These are phyloP conservation scores for Hibiscus syriacus DNA, from an alignment of 345 rosid species.

Conservation along the genomic window DNA sequence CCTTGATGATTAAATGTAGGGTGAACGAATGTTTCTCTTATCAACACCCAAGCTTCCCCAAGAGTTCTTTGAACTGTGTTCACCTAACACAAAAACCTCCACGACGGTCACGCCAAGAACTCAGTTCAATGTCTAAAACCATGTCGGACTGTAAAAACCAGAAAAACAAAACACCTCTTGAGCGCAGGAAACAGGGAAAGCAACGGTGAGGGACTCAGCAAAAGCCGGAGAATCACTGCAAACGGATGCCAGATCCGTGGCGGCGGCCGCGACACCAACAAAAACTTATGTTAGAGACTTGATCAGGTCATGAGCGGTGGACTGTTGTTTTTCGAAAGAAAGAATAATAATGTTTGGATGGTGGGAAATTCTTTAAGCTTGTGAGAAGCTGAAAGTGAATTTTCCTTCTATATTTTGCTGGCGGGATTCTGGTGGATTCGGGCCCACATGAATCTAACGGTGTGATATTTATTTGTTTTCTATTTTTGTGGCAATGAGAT, in stretches of 20 bases:
- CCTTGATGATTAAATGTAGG: constrained; percentile 91
- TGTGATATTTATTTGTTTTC: no score
- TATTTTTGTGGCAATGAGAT: constrained; percentile 30
- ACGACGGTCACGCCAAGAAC: not conserved
- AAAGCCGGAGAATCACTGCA: constrained; percentile 48
- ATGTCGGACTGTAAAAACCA: not conserved
- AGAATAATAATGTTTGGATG: not conserved
- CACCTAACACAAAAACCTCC: constrained; percentile 37
- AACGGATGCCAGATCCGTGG: constrained; percentile 42
- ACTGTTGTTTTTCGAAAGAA: not conserved
- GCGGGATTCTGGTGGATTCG: constrained; percentile 25
- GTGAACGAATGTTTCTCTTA: constrained; percentile 80
- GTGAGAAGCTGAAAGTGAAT: not conserved
- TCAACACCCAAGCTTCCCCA: constrained; percentile 91
- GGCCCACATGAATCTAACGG: constrained; percentile 35
- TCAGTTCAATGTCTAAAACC: no score
- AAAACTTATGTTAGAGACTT: constrained; percentile 30
- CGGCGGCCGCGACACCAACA: constrained; percentile 47
- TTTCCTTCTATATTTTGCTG: not conserved
- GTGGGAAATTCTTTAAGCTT: no score
- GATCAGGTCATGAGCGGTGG: no score
- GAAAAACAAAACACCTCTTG: constrained; percentile 43
- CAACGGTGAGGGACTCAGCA: constrained; percentile 67
- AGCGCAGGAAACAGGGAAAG: constrained; percentile 80
- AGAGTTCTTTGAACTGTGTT: constrained; percentile 86